phyloP scores from a whole-genome alignment of 352 stramenopile species.

The Halophytophthora polymorphica region DNA sequence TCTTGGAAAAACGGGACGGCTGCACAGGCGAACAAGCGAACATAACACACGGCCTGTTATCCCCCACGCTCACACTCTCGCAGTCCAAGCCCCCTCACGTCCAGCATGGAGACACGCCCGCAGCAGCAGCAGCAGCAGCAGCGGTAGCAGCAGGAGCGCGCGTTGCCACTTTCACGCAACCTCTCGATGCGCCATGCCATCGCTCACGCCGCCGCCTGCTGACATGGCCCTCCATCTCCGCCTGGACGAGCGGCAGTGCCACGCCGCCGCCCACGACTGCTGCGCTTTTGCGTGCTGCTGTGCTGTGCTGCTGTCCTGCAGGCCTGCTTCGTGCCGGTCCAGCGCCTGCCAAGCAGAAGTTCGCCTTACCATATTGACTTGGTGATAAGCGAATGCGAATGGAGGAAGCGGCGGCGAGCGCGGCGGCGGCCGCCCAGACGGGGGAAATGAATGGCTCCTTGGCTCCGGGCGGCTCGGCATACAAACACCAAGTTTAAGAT shows the following conservation, averaged over 20 bases:
- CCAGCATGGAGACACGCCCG: background rate
- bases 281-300: background rate
- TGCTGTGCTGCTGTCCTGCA: constrained; percentile 1
- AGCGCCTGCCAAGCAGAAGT: constrained; percentile 1
- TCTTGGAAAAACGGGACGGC: constrained; percentile 93
- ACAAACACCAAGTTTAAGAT: constrained; percentile 51
- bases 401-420: constrained; percentile 16
- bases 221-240: no score
- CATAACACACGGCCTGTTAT: constrained; percentile 49
- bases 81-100: background rate
- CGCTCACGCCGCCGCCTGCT: no score
- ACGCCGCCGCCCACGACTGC: no score
- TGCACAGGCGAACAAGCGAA: constrained; percentile 47
- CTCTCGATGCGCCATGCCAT: no score
- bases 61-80: constrained; percentile 12
- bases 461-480: constrained; percentile 37
- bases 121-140: no score
- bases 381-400: constrained; percentile 88
- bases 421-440: constrained; percentile 22
- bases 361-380: constrained; percentile 87
- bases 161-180: no score
- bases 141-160: no score
- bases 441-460: constrained; percentile 85
- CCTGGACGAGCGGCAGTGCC: no score
- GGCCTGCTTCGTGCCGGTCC: constrained; percentile 1